Evolutionary conservation across 768 basidiomycete species (phyloP).

Genomic region (Boletales sp.): DNA sequence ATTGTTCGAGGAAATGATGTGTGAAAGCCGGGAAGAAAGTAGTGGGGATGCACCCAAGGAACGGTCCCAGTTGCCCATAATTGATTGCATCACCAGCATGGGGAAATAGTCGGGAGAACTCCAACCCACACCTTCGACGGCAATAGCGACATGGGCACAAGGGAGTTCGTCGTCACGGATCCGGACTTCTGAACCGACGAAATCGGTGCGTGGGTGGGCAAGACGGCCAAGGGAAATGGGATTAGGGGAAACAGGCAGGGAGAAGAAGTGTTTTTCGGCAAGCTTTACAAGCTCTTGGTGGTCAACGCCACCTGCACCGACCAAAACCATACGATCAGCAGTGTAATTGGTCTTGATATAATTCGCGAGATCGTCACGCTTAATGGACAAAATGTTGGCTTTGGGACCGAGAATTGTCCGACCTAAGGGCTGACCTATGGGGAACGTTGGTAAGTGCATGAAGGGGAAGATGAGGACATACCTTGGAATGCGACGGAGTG

Average conservation of each 20-base stretch:
- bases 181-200: slow-evolving; percentile 94
- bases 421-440: slow-evolving; percentile 85
- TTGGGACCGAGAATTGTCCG: slow-evolving; percentile 97
- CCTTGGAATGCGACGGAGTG: slow-evolving; percentile 97
- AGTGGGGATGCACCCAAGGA: slow-evolving; percentile 87
- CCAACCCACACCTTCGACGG: slow-evolving; percentile 98
- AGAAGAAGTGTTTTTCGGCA: slow-evolving; percentile 89
- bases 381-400: slow-evolving; percentile 93
- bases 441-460: slow-evolving; percentile 5
- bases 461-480: slow-evolving; percentile 28
- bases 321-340: slow-evolving; percentile 97
- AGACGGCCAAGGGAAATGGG: slow-evolving; percentile 86
- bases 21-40: slow-evolving; percentile 86
- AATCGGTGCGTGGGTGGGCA: slow-evolving; percentile 71
- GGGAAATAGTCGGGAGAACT: slow-evolving; percentile 98
- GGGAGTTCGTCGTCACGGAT: slow-evolving; percentile 88
- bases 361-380: slow-evolving; percentile 77
- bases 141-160: slow-evolving; percentile 91
- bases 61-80: slow-evolving; percentile 99
- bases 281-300: slow-evolving; percentile 91
- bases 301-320: slow-evolving; percentile 93
- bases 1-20: slow-evolving; percentile 88
- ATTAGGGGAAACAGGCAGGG: slow-evolving; percentile 80
- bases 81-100: slow-evolving; percentile 97
- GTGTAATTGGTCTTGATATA: slow-evolving; percentile 99